A percentile compares a stretch with the other conserved stretches of the same genome.
Conservation (phyloP, 495 filamentous ascomycete species). For the Talaromyces borbonicus region DNA sequence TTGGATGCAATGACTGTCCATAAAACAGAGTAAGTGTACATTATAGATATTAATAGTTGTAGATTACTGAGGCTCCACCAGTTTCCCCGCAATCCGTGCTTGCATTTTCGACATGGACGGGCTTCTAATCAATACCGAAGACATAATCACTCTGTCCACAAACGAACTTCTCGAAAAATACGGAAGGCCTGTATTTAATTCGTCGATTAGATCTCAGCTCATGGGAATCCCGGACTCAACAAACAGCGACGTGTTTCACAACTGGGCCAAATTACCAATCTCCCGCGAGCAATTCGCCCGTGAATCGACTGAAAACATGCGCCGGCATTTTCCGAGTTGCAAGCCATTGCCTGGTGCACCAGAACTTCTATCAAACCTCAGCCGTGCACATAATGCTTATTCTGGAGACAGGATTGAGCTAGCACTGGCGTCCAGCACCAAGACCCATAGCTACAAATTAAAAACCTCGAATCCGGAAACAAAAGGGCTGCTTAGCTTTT, state of each 20-base stretch:
- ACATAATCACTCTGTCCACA: constrained; percentile 24
- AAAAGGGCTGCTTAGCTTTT: constrained; percentile 10
- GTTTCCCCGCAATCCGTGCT: constrained; percentile 30
- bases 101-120: constrained; percentile 39
- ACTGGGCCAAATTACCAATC: constrained; percentile 27
- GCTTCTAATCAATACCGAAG: constrained; percentile 34
- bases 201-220: constrained; percentile 19
- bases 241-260: constrained; percentile 15
- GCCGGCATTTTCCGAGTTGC: constrained; percentile 18
- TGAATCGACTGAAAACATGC: constrained; percentile 17
- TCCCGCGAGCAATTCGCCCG: constrained; percentile 18
- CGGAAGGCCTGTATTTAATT: constrained; percentile 15
- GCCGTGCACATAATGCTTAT: constrained; percentile 9
- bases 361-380: constrained; percentile 21
- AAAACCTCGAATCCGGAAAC: constrained; percentile 11
- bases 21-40: constrained; percentile 5
- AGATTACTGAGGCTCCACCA: constrained; percentile 9
- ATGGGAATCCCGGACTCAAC: constrained; percentile 18
- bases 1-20: constrained; percentile 5
- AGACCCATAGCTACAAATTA: constrained; percentile 12
- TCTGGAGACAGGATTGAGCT: constrained; percentile 9
- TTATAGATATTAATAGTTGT: constrained; percentile 5
- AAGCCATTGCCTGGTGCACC: constrained; percentile 26
- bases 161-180: constrained; percentile 26
- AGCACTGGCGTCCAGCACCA: constrained; percentile 13